These are phyloP conservation scores for Abrus precatorius DNA, from an alignment of 306 rosid genomes.

Conservation along the genomic window DNA sequence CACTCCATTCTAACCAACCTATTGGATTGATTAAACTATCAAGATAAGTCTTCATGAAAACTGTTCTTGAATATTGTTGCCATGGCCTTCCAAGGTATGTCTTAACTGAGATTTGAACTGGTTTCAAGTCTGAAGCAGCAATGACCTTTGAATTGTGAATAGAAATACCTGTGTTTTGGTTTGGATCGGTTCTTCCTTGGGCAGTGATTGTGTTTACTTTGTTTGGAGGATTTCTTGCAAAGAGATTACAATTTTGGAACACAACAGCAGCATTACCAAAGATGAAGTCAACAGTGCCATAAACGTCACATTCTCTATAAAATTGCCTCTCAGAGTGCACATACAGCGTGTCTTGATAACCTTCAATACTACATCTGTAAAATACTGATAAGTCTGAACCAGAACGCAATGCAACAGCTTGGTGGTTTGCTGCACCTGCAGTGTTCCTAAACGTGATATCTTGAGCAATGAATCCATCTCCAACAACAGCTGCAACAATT, in stretches of 20 bases:
- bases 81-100: constrained; percentile 77
- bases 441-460: constrained; percentile 83
- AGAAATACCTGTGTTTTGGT: constrained; percentile 81
- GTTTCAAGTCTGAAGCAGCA: constrained; percentile 54
- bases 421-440: constrained; percentile 74
- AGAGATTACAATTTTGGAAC: constrained; percentile 70
- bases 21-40: constrained; percentile 63
- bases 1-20: constrained; percentile 79
- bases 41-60: constrained; percentile 64
- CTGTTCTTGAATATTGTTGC: constrained; percentile 66
- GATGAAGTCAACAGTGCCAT: constrained; percentile 83
- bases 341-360: constrained; percentile 82
- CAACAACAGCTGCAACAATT: constrained; percentile 64
- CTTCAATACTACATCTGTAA: constrained; percentile 77
- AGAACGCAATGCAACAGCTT: constrained; percentile 87
- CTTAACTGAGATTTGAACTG: constrained; percentile 43
- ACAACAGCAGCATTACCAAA: constrained; percentile 84
- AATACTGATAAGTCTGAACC: constrained; percentile 83
- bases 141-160: constrained; percentile 61
- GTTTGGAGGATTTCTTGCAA: constrained; percentile 70
- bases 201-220: constrained; percentile 72
- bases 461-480: constrained; percentile 73
- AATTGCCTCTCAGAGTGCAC: constrained; percentile 80
- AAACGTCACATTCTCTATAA: constrained; percentile 74
- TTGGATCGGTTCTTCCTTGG: constrained; percentile 69